Base-by-base conservation (phyloP, 192 early-diverging fungal genomes). In the Linnemannia elongata region DNA sequence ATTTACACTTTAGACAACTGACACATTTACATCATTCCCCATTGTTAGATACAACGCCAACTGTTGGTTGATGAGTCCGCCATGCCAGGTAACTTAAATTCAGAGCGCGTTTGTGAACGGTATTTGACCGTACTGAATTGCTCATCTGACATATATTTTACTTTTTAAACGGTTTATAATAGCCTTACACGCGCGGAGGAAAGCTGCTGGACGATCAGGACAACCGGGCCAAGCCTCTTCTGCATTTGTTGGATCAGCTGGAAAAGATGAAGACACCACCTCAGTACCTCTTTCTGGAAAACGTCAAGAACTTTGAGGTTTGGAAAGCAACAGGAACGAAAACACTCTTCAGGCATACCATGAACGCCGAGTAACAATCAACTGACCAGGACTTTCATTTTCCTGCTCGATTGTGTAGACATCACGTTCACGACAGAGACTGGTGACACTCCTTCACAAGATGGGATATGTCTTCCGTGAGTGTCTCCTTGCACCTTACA, bases 31-130 rank as follows among this genome's bases (percentile, higher is more conserved):
- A 10, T 10, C 3, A 15, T 52, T 30, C 7, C 6, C 5, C 13
- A n/a, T 10, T 13, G 33, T 17, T 81, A 92, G 88, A 88, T 91
- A 94, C 79, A 80, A 92, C 15, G 95, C 95, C 1, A 92, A 95
- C 82, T 94, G 94, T 70, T 98, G 98, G 98, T 90, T 99, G 13
- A 90, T 98, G 70, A 96, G 95, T 75, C 98, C 98, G 38, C 98
- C 98, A 0, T 99, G 98, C 77, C 98, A 99, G 88, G 93, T 93
- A 86, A 63, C 13, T 9, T 13, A n/a, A 60, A 10, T 68, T 4
- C 22, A 13, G n/a, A 57, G 27, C 2, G 9, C 12, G 8, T 33
- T 66, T 33, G 13, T 4, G n/a, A 27, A 66, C 12, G 15, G 60
- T 66, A 2, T 1, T 13, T 15, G 60, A 6, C 3, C 15, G 2